Conservation (phyloP, 768 basidiomycete genomes). For the Sporobolomyces roseus region DNA sequence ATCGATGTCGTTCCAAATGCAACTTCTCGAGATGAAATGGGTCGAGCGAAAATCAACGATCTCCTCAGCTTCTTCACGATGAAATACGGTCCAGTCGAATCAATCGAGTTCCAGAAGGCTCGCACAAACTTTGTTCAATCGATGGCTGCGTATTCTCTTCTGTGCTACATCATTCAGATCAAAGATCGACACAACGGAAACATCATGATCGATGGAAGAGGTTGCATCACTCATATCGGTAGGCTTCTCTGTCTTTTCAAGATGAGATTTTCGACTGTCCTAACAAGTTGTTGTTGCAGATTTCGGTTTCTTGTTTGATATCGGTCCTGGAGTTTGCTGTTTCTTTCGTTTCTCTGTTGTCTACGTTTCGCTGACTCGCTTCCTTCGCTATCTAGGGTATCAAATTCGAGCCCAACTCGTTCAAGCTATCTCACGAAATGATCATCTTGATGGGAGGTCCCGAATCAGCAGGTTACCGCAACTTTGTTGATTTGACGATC, state of each 20-base stretch:
- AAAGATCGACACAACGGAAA: slow-evolving; percentile 99
- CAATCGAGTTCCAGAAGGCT: slow-evolving; percentile 82
- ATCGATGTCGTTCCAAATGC: slow-evolving; percentile 98
- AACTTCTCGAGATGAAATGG: slow-evolving; percentile 98
- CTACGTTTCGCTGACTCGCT: neutral
- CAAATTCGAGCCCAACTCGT: slow-evolving; percentile 96
- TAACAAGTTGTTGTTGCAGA: slow-evolving; percentile 54
- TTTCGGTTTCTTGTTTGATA: slow-evolving; percentile 94
- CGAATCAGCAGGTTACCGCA: slow-evolving; percentile 85
- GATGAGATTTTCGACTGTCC: neutral
- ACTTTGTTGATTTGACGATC: slow-evolving; percentile 88
- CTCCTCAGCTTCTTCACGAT: slow-evolving; percentile 87
- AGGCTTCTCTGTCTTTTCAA: slow-evolving; percentile 41
- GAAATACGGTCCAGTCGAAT: slow-evolving; percentile 87
- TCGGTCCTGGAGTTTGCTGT: slow-evolving; percentile 70
- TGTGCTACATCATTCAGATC: slow-evolving; percentile 96
- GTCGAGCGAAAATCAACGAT: slow-evolving; percentile 95
- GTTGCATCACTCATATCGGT: slow-evolving; percentile 96
- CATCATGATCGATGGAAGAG: slow-evolving; percentile 98
- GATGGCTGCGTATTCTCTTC: slow-evolving; percentile 98
- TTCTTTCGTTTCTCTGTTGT: neutral
- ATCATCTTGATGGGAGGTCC: slow-evolving; percentile 94
- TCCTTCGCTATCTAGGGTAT: slow-evolving; percentile 62
- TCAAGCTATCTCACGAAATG: slow-evolving; percentile 99
- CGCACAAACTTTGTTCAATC: slow-evolving; percentile 95